phyloP scores from a whole-genome alignment of 1,284 basidiomycete species.

The Boletus semigastroideus region DNA sequence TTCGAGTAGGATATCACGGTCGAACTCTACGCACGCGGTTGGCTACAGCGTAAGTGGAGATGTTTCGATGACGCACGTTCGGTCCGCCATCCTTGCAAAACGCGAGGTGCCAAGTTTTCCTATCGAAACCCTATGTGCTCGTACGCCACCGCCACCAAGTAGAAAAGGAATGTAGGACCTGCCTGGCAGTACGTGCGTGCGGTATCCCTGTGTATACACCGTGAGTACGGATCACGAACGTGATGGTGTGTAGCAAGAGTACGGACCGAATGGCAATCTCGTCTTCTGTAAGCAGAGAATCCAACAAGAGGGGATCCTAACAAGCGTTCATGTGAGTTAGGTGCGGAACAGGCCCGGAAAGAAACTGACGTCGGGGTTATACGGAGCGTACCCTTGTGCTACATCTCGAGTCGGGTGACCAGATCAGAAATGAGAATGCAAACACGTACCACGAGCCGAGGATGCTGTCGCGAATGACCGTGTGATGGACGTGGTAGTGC shows the following conservation, averaged over 20 bases:
- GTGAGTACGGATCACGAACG: neutral
- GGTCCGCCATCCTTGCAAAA: slow-evolving; percentile 84
- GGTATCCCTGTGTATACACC: slow-evolving; percentile 60
- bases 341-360: slow-evolving; percentile 17
- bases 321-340: neutral
- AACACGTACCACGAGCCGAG: slow-evolving; percentile 16
- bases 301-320: slow-evolving; percentile 77
- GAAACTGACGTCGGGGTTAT: slow-evolving; percentile 24
- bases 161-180: slow-evolving; percentile 20
- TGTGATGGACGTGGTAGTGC: slow-evolving; percentile 5
- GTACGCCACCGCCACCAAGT: neutral
- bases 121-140: slow-evolving; percentile 32
- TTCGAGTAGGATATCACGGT: slow-evolving; percentile 76
- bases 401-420: neutral
- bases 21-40: slow-evolving; percentile 58
- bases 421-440: neutral
- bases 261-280: slow-evolving; percentile 85
- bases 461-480: slow-evolving; percentile 24
- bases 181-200: slow-evolving; percentile 85
- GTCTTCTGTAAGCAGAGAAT: slow-evolving; percentile 83
- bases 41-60: neutral
- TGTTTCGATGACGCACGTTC: slow-evolving; percentile 56
- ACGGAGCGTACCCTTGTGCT: slow-evolving; percentile 25
- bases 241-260: neutral
- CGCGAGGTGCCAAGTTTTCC: slow-evolving; percentile 82